Conservation (phyloP, 2,329 filamentous ascomycete genomes). For the Neoscytalidium dimidiatum region DNA sequence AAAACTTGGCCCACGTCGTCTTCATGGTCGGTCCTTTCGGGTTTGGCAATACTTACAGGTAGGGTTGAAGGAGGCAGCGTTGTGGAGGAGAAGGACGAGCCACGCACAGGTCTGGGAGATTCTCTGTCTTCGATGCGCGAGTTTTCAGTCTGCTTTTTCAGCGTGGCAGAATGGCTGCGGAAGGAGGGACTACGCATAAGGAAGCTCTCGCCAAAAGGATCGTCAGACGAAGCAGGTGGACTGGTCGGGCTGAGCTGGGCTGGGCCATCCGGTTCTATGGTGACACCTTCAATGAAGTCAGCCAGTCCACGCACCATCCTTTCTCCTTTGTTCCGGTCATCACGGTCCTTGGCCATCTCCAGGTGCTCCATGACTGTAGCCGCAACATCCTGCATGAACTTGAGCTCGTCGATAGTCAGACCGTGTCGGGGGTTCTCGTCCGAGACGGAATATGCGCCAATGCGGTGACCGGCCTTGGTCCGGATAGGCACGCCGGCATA, state of each 20-base stretch:
- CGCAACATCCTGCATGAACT: slow-evolving; percentile 59
- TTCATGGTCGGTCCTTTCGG: slow-evolving; percentile 23
- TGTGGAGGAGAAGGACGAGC: background rate
- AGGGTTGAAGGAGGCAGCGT: slow-evolving; percentile 20
- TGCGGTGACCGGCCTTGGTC: slow-evolving; percentile 57
- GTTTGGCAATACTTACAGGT: slow-evolving; percentile 25
- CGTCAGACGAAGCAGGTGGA: background rate
- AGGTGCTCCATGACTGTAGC: slow-evolving; percentile 39
- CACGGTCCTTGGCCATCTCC: slow-evolving; percentile 23
- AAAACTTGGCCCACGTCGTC: slow-evolving; percentile 26
- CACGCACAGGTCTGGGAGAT: background rate
- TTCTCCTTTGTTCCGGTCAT: slow-evolving; percentile 30
- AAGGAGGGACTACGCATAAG: slow-evolving; percentile 6
- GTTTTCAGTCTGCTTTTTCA: slow-evolving; percentile 38
- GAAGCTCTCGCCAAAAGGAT: background rate
- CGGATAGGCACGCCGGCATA: slow-evolving; percentile 64
- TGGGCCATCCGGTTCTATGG: slow-evolving; percentile 22
- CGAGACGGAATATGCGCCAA: slow-evolving; percentile 63
- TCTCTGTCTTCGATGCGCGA: slow-evolving; percentile 28
- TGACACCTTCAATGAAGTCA: slow-evolving; percentile 26
- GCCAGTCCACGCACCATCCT: slow-evolving; percentile 34
- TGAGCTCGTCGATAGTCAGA: slow-evolving; percentile 50
- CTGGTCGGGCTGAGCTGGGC: slow-evolving; percentile 14
- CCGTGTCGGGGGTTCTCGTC: slow-evolving; percentile 59
- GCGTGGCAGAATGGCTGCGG: slow-evolving; percentile 10